Conservation (phyloP, 306 rosid genomes). For the Glycine soja region DNA sequence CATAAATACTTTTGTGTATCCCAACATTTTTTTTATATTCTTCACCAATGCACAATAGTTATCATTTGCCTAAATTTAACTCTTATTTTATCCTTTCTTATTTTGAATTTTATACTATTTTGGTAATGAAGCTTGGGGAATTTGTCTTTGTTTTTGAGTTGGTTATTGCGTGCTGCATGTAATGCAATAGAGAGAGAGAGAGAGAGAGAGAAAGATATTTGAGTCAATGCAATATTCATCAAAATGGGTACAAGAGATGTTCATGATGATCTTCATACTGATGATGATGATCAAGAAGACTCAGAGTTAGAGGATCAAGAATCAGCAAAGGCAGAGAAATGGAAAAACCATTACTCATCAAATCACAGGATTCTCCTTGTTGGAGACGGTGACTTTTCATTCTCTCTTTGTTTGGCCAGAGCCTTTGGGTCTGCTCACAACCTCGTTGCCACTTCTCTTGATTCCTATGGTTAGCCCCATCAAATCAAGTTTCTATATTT, state of each 20-base stretch:
- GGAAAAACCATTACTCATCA: constrained; percentile 81
- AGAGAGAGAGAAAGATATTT: no score
- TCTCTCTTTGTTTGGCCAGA: constrained; percentile 66
- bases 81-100: no score
- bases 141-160: no score
- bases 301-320: constrained; percentile 38
- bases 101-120: no score
- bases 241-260: constrained; percentile 29
- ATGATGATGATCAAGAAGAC: not conserved
- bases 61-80: no score
- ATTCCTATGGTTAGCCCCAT: constrained; percentile 62
- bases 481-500: not conserved
- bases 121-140: no score
- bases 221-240: not conserved
- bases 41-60: no score
- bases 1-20: no score
- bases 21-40: no score
- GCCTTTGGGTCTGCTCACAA: constrained; percentile 71
- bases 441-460: constrained; percentile 80
- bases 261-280: no score
- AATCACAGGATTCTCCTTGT: constrained; percentile 68
- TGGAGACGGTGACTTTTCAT: constrained; percentile 90
- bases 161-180: no score
- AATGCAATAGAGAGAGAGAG: no score
- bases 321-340: constrained; percentile 49